Percentiles rank a stretch among this genome's conserved stretches.
Evolutionary conservation across 768 basidiomycete species (phyloP).

Genomic region (Ramaria sp.): DNA sequence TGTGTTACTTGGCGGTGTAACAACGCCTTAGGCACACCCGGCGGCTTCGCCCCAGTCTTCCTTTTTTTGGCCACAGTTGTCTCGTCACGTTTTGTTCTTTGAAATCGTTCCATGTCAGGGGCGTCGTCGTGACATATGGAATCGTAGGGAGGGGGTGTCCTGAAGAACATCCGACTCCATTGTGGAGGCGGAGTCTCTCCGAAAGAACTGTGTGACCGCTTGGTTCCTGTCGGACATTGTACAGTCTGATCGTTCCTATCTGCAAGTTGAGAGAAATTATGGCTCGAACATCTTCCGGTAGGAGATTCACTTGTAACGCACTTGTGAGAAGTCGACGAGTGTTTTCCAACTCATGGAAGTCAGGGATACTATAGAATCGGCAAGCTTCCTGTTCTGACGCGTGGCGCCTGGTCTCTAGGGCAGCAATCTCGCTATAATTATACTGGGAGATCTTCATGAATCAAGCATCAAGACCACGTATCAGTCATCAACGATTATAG

Average conservation of each 20-base stretch:
- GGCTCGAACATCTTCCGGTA: not conserved
- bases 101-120: not conserved
- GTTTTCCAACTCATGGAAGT: not conserved
- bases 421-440: not conserved
- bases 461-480: not conserved
- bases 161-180: not conserved
- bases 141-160: not conserved
- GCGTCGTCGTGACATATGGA: not conserved
- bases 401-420: not conserved
- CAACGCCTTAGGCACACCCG: not conserved
- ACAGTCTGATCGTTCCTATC: not conserved
- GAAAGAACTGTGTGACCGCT: not conserved
- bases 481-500: not conserved
- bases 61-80: not conserved
- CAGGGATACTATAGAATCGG: not conserved
- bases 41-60: not conserved
- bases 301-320: not conserved
- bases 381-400: not conserved
- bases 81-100: not conserved
- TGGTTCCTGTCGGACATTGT: not conserved
- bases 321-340: not conserved
- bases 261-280: not conserved
- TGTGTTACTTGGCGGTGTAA: not conserved
- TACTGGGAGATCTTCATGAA: not conserved
- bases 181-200: not conserved